Percentiles rank a stretch among this genome's conserved stretches.
Evolutionary conservation across 2,329 filamentous ascomycete genomes (phyloP).

Genomic region (Cytospora schulzeri): DNA sequence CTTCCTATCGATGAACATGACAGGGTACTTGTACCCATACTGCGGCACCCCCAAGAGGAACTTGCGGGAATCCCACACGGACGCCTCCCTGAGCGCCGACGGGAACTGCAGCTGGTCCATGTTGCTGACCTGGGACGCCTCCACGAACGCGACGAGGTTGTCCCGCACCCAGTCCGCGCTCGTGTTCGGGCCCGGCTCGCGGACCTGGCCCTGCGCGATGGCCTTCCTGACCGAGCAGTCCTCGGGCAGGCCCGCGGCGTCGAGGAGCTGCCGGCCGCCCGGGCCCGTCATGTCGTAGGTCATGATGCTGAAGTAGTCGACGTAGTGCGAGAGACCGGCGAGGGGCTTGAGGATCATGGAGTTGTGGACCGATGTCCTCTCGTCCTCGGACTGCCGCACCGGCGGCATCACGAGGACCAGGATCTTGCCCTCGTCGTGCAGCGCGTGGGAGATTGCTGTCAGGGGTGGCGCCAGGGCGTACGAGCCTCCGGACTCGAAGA

Average conservation of each 20-base stretch:
- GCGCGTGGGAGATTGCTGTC: slow-evolving; percentile 22
- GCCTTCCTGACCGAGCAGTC: slow-evolving; percentile 17
- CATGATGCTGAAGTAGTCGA: slow-evolving; percentile 32
- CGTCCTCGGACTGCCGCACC: slow-evolving; percentile 18
- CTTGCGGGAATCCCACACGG: slow-evolving; percentile 20
- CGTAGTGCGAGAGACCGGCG: slow-evolving; percentile 25
- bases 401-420: slow-evolving; percentile 31
- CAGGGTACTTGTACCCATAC: slow-evolving; percentile 32
- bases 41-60: slow-evolving; percentile 30
- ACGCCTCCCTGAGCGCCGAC: slow-evolving; percentile 14
- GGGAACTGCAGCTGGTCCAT: slow-evolving; percentile 10
- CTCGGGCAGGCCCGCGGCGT: neutral
- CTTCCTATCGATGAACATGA: slow-evolving; percentile 20
- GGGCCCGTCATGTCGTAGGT: slow-evolving; percentile 32
- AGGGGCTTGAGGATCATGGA: slow-evolving; percentile 24
- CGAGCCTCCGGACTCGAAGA: slow-evolving; percentile 31
- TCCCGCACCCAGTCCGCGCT: slow-evolving; percentile 27
- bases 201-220: slow-evolving; percentile 17
- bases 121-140: slow-evolving; percentile 17
- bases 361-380: slow-evolving; percentile 9
- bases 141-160: slow-evolving; percentile 23
- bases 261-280: slow-evolving; percentile 23
- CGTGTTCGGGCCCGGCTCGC: slow-evolving; percentile 29
- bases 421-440: slow-evolving; percentile 27
- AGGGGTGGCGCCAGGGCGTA: slow-evolving; percentile 28